Evolutionary conservation across 768 basidiomycete species (phyloP), one percentile per base, ranked within the genome.

Genomic region (Wakefieldia striispora): DNA sequence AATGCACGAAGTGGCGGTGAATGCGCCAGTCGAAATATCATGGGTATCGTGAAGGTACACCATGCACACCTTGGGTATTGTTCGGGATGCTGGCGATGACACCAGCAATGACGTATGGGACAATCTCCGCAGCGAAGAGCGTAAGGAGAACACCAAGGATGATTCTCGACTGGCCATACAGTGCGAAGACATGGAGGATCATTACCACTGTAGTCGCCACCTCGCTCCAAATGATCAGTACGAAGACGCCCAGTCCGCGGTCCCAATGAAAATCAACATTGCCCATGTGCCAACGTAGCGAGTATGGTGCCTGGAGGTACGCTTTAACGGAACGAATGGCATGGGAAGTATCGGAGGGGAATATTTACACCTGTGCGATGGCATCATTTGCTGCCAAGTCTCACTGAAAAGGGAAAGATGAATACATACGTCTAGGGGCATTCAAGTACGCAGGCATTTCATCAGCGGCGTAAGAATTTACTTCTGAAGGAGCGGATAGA

Each of bases 101-200:
- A 8, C 40, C 17, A 9, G 17, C 14, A 31, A 16, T 20, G 9
- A 23, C 11, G 20, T 34, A 39, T 8, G 23, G 17, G 10, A 60
- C 2, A 2, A 51, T 24, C 19, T 60, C 57, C 12, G 24, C 3
- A 2, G 13, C 3, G 11, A 47, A 60, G 17, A 55, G 33, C 1
- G 37, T 9, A 17, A 60, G 53, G 23, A 60, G 58, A 13, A 40
- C 17, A 1, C 43, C 31, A 19, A 58, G 49, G 4, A 58, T 24
- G 12, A 47, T 26, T 31, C 27, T 55, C 5, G 57, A 58, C 6
- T 19, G 37, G 11, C 10, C 4, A 23, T 58, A 55, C 29, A 58
- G 19, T 35, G 42, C 52, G 47, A 52, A 59, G 19, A 59, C 39
- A 29, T 52, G 57, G 10, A 60, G 45, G 21, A 59, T 47, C 57